Percentiles rank a stretch among this genome's conserved stretches.
Evolutionary conservation across 768 basidiomycete genomes (phyloP).

Genomic region (Tylopilus vinaceipallidus): DNA sequence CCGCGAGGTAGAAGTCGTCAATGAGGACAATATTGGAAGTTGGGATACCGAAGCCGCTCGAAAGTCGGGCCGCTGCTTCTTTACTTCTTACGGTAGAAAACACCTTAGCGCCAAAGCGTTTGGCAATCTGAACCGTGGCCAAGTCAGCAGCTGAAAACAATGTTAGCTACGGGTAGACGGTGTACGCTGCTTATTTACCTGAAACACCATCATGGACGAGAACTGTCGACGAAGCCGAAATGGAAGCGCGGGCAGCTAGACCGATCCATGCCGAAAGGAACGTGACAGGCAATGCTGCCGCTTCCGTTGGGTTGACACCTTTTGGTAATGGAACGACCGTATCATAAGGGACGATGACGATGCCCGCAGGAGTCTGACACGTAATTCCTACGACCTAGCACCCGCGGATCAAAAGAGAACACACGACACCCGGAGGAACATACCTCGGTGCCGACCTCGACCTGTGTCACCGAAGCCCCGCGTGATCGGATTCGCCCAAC

Average conservation of each 20-base stretch:
- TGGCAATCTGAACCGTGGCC: conserved; percentile 27
- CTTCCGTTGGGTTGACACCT: conserved; percentile 16
- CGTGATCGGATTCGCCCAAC: conserved; percentile 19
- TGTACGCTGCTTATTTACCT: conserved; percentile 4
- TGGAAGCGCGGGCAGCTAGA: conserved; percentile 16
- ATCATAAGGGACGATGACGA: conserved; percentile 14
- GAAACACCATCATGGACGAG: conserved; percentile 29
- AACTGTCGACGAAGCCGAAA: conserved; percentile 22
- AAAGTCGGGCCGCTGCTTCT: conserved; percentile 16
- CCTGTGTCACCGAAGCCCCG: conserved; percentile 3
- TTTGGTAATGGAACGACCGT: conserved; percentile 14
- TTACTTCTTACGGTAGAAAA: conserved; percentile 22
- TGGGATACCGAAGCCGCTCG: conserved; percentile 10
- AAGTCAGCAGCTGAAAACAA: conserved; percentile 19
- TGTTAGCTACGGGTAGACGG: not conserved
- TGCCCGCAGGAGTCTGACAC: conserved; percentile 15
- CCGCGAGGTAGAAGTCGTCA: conserved; percentile 9
- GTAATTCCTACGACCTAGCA: conserved; percentile 20
- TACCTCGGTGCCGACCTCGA: conserved; percentile 13
- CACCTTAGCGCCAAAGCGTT: conserved; percentile 18
- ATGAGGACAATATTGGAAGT: conserved; percentile 11
- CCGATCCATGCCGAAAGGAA: conserved; percentile 31
- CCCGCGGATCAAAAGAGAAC: not conserved
- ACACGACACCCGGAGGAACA: not conserved
- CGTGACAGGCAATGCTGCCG: conserved; percentile 20